Percentiles rank a stretch among this genome's conserved stretches.
phyloP scores from a whole-genome alignment of 441 rosid genomes.

The Eugenia klotzschiana region DNA sequence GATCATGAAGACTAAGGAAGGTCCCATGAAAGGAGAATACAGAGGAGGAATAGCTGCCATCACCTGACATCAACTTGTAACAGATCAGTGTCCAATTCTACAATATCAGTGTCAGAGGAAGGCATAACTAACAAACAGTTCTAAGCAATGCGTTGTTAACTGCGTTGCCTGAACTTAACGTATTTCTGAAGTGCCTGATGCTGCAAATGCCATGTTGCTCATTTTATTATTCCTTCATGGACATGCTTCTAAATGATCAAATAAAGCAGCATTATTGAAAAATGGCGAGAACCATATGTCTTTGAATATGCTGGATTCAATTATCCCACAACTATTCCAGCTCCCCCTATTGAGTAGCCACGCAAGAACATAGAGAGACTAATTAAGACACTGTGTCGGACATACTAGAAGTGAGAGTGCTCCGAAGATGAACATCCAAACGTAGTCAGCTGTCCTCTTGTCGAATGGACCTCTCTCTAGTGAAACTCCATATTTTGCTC shows the following conservation, averaged over 20 bases:
- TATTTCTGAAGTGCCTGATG: neutral
- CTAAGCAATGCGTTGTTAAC: neutral
- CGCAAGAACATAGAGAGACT: neutral
- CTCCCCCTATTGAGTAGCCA: neutral
- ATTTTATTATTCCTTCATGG: neutral
- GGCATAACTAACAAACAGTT: neutral
- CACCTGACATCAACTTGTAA: conserved; percentile 12
- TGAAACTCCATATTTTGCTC: conserved; percentile 51
- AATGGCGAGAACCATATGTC: neutral
- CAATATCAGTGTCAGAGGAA: neutral
- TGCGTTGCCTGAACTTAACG: neutral
- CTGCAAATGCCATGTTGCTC: neutral
- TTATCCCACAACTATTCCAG: neutral
- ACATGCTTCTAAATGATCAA: neutral
- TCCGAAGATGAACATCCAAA: conserved; percentile 61
- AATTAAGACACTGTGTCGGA: neutral
- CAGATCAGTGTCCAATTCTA: neutral
- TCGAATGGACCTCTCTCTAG: conserved; percentile 57
- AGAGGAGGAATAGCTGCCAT: conserved; percentile 34
- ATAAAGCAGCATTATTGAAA: neutral
- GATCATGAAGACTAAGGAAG: conserved; percentile 49
- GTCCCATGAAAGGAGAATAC: conserved; percentile 36
- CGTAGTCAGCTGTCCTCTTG: conserved; percentile 53
- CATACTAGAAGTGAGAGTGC: conserved; percentile 46
- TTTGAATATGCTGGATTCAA: neutral